Percentiles rank a stretch among this genome's conserved stretches.
These are phyloP conservation scores for Letharia columbiana DNA, from an alignment of 495 filamentous ascomycete genomes.

Conservation along the genomic window DNA sequence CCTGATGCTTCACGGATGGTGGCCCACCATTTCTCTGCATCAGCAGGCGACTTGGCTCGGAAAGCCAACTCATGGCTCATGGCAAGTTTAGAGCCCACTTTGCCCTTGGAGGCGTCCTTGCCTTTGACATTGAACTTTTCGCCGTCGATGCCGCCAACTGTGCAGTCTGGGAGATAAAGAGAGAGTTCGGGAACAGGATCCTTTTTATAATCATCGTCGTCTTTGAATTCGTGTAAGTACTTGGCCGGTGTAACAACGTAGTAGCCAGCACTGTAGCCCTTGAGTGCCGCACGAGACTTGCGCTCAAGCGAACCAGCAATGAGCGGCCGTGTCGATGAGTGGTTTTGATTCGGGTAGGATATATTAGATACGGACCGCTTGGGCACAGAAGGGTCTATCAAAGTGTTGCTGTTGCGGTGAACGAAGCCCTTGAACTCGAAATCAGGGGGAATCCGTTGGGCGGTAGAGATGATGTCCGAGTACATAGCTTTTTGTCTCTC, in stretches of 20 bases:
- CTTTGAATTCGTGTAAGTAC: conserved; percentile 94
- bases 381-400: conserved; percentile 72
- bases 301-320: conserved; percentile 83
- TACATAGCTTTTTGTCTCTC: conserved; percentile 74
- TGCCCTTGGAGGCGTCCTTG: conserved; percentile 66
- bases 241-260: conserved; percentile 81
- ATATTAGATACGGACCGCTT: conserved; percentile 63
- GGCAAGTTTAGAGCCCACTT: conserved; percentile 50
- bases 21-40: conserved; percentile 78
- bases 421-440: conserved; percentile 89
- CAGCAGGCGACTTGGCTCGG: conserved; percentile 63
- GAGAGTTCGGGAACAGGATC: conserved; percentile 81
- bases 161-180: conserved; percentile 87
- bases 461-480: conserved; percentile 67
- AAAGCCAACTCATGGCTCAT: conserved; percentile 57
- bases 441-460: conserved; percentile 73
- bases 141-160: conserved; percentile 63
- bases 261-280: conserved; percentile 69
- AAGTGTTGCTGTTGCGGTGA: conserved; percentile 52
- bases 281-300: conserved; percentile 68
- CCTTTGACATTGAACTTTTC: conserved; percentile 91
- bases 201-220: conserved; percentile 70
- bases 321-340: conserved; percentile 66
- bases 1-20: conserved; percentile 46
- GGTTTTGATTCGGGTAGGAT: conserved; percentile 79